Evolutionary conservation across 2,329 filamentous ascomycete species (phyloP).

Genomic region (Monilinia aucupariae): DNA sequence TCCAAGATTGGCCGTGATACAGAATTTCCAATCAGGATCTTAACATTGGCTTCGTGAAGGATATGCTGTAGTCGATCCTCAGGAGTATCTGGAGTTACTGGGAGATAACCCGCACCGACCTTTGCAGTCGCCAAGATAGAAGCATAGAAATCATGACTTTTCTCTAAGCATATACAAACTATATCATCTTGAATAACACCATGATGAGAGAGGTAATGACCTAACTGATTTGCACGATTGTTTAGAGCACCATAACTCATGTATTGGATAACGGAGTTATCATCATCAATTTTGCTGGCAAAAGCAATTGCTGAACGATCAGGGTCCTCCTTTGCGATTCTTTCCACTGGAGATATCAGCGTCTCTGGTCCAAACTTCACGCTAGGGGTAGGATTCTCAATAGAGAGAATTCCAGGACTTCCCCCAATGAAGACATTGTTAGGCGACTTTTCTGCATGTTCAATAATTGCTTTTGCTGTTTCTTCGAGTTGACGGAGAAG

Average conservation of each 20-base stretch:
- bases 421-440: slow-evolving; percentile 20
- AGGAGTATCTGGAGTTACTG: slow-evolving; percentile 69
- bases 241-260: slow-evolving; percentile 65
- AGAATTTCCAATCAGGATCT: slow-evolving; percentile 40
- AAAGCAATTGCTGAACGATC: slow-evolving; percentile 60
- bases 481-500: slow-evolving; percentile 58
- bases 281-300: slow-evolving; percentile 43
- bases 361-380: slow-evolving; percentile 20
- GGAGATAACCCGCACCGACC: slow-evolving; percentile 72
- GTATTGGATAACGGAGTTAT: slow-evolving; percentile 36
- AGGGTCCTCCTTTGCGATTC: slow-evolving; percentile 39
- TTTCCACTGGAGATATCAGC: slow-evolving; percentile 32
- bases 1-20: slow-evolving; percentile 30
- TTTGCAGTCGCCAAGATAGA: slow-evolving; percentile 71
- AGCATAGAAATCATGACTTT: slow-evolving; percentile 66
- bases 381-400: slow-evolving; percentile 28
- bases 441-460: slow-evolving; percentile 15
- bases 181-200: slow-evolving; percentile 50
- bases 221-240: slow-evolving; percentile 56
- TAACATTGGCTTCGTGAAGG: slow-evolving; percentile 52
- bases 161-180: slow-evolving; percentile 72
- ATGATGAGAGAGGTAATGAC: slow-evolving; percentile 46
- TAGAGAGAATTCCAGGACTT: slow-evolving; percentile 25
- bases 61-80: slow-evolving; percentile 55
- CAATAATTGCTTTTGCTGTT: slow-evolving; percentile 42